Percentiles rank a stretch among this genome's conserved stretches.
Evolutionary conservation across 2,329 filamentous ascomycete species (phyloP).

Genomic region (Scleromitrula shiraiana): DNA sequence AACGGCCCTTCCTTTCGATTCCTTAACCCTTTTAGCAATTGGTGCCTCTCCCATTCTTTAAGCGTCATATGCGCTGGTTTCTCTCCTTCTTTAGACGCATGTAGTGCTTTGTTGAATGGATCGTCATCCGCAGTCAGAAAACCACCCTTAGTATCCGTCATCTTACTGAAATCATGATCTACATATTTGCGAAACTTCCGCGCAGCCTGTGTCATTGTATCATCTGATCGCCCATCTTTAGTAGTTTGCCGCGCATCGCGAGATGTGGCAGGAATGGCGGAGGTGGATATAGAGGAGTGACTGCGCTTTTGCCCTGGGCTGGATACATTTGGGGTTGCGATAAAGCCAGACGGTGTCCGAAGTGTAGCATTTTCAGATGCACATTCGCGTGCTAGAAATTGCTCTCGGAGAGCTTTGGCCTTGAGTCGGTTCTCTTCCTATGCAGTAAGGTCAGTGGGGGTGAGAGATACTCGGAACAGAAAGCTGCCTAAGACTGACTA

Average conservation of each 20-base stretch:
- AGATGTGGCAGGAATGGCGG: slow-evolving; percentile 46
- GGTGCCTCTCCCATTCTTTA: slow-evolving; percentile 82
- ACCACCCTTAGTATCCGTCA: slow-evolving; percentile 96
- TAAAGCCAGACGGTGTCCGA: slow-evolving; percentile 59
- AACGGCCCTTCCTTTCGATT: slow-evolving; percentile 73
- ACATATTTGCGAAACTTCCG: slow-evolving; percentile 90
- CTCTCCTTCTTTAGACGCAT: slow-evolving; percentile 46
- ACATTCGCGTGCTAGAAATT: slow-evolving; percentile 56
- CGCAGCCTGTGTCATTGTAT: slow-evolving; percentile 48
- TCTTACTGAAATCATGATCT: slow-evolving; percentile 95
- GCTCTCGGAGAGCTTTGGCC: slow-evolving; percentile 78
- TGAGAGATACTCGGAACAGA: background rate
- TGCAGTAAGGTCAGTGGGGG: slow-evolving; percentile 3
- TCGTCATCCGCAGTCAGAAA: slow-evolving; percentile 90
- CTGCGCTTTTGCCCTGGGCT: slow-evolving; percentile 62
- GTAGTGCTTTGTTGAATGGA: slow-evolving; percentile 74
- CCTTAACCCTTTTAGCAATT: slow-evolving; percentile 64
- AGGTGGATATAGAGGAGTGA: slow-evolving; percentile 53
- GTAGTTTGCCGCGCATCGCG: slow-evolving; percentile 53
- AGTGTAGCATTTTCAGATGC: slow-evolving; percentile 31
- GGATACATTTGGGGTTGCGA: slow-evolving; percentile 58
- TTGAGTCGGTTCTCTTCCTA: slow-evolving; percentile 82
- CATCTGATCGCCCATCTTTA: slow-evolving; percentile 18
- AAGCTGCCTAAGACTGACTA: slow-evolving; percentile 36
- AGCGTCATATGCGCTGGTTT: slow-evolving; percentile 84